These are phyloP conservation scores for Colletotrichum brevisporum DNA, from an alignment of 2,329 filamentous ascomycete species.

Conservation along the genomic window DNA sequence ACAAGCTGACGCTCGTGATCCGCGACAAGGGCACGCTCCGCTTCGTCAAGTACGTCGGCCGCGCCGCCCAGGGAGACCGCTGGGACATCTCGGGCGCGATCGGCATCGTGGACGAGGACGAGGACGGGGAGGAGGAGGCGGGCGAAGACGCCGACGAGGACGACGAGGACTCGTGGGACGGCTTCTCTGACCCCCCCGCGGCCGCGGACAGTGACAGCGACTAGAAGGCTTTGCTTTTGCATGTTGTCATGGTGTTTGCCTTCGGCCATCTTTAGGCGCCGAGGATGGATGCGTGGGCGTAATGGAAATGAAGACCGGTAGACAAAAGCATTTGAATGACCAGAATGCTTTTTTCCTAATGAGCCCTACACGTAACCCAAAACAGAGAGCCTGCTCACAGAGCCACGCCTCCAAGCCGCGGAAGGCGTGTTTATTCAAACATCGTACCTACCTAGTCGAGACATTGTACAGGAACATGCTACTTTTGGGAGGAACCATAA, in stretches of 20 bases:
- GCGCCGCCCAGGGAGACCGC: constrained; percentile 85
- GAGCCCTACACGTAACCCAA: neutral
- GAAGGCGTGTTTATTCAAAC: no score
- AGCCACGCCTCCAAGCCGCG: neutral
- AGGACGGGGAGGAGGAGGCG: constrained; percentile 55
- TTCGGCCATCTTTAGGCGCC: no score
- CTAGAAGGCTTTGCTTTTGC: constrained; percentile 34
- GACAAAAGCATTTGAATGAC: constrained; percentile 15
- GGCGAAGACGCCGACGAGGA: constrained; percentile 50
- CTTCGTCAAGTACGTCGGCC: constrained; percentile 97
- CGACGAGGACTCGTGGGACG: constrained; percentile 67
- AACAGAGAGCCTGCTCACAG: neutral
- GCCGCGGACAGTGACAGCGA: constrained; percentile 52
- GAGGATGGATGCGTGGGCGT: no score
- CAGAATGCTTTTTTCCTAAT: neutral
- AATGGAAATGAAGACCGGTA: neutral
- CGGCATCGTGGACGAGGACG: constrained; percentile 75
- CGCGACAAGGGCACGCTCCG: constrained; percentile 88
- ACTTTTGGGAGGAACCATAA: constrained; percentile 1
- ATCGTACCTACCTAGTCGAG: no score
- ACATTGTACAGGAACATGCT: neutral
- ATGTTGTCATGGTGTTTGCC: neutral
- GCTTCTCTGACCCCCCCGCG: constrained; percentile 61
- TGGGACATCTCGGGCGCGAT: constrained; percentile 91
- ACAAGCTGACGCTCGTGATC: constrained; percentile 90